Base-by-base conservation (phyloP, 148 eudicot genomes). In the Chenopodium berlandieri region DNA sequence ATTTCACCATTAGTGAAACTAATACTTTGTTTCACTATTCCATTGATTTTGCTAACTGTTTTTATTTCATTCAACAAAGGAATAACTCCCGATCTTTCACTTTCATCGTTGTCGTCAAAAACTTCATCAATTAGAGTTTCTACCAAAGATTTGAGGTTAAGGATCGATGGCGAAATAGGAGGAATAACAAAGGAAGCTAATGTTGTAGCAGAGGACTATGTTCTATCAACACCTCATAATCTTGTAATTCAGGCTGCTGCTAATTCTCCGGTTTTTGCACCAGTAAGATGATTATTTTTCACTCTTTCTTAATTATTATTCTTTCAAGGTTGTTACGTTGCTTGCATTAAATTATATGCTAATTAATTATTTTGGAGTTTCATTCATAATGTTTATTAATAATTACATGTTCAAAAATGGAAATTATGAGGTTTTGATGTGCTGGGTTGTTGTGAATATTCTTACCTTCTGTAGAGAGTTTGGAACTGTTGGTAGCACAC, bases 1-100 rank as follows among this genome's bases (percentile, higher is more conserved):
- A 80, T 78, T 27, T 79, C 85, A 72, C 80, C 75, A 54, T 81
- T 87, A 6, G 22, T 83, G 31, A 90, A 84, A 86, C 73, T 90
- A 2, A 16, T 88, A 50, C 56, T 81, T 66, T 76, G 69, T 9
- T 60, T 88, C 9, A 34, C 86, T 79, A 76, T 86, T 40, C 87
- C 89, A 56, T 75, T 92, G 25, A n/a, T 89, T 52, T 68, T 85
- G 77, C 78, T 86, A 2, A 84, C 75, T 46, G 84, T 73, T 62
- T 56, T 92, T 64, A 34, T 87, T 71, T 86, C 77, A 8, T 73
- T 46, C 72, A 37, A 37, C 44, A 37, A 37, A 37, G 44, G 44
- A 37, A 5, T 37, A 37, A 37, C 44, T 37, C 44, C 44, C 44
- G 5, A 37, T 37, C 44, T 37, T 37, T 37, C 25, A 31, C 2